Evolutionary conservation across 306 rosid species (phyloP).

Genomic region (Quillaja saponaria): DNA sequence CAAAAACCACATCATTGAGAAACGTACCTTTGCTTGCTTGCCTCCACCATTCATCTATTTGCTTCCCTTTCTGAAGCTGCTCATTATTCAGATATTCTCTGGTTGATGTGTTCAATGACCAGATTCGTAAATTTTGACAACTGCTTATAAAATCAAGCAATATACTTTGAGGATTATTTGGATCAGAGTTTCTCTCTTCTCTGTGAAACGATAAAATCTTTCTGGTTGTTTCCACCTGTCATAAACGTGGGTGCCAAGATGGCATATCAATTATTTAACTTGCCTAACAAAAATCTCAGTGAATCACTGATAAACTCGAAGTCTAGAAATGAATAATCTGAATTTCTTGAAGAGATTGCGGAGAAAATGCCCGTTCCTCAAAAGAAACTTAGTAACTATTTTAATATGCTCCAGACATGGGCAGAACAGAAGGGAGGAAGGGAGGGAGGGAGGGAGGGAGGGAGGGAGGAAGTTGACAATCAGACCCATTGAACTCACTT

Average conservation of each 20-base stretch:
- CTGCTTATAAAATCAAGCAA: constrained; percentile 93
- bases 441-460: no score
- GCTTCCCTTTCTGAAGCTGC: constrained; percentile 98
- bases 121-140: constrained; percentile 96
- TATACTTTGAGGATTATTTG: constrained; percentile 83
- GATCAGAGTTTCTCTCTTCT: constrained; percentile 89
- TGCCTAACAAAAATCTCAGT: constrained; percentile 16
- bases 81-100: constrained; percentile 92
- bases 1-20: no score
- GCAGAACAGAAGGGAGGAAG: no score
- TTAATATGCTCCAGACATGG: constrained; percentile 17
- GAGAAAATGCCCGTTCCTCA: constrained; percentile 10
- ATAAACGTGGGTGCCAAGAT: constrained; percentile 30
- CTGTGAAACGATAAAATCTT: constrained; percentile 90
- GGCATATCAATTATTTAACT: constrained; percentile 25
- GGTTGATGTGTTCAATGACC: constrained; percentile 89
- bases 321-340: constrained; percentile 21
- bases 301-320: constrained; percentile 27
- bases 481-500: no score
- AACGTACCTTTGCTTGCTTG: constrained; percentile 87
- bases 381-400: constrained; percentile 12
- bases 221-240: constrained; percentile 90
- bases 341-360: constrained; percentile 20
- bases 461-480: no score
- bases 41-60: constrained; percentile 99